These are phyloP conservation scores for Chalciporus piperatus DNA, from an alignment of 768 basidiomycete genomes.

Conservation along the genomic window DNA sequence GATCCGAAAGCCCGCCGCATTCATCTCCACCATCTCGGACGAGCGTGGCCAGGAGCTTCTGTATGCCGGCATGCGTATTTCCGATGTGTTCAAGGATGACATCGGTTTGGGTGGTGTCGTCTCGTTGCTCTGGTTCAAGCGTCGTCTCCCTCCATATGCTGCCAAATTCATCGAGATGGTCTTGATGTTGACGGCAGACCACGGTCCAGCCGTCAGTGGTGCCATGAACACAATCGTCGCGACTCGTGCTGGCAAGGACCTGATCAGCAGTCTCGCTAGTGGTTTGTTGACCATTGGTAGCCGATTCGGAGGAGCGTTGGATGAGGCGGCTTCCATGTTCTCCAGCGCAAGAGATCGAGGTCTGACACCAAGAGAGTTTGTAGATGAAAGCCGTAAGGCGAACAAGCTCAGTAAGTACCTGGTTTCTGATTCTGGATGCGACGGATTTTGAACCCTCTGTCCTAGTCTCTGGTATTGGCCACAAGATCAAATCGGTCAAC, in stretches of 20 bases:
- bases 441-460: conserved; percentile 3
- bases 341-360: conserved; percentile 87
- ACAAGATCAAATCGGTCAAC: conserved; percentile 99
- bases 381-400: conserved; percentile 87
- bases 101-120: conserved; percentile 98
- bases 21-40: conserved; percentile 99
- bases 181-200: conserved; percentile 97
- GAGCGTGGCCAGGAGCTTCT: conserved; percentile 98
- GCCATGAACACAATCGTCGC: conserved; percentile 99
- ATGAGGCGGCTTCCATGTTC: conserved; percentile 97
- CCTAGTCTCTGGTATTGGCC: conserved; percentile 92
- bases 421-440: background rate
- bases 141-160: conserved; percentile 86
- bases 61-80: conserved; percentile 98
- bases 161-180: conserved; percentile 99
- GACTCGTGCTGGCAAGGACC: conserved; percentile 97
- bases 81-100: conserved; percentile 97
- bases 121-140: conserved; percentile 96
- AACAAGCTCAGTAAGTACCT: conserved; percentile 82
- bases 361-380: conserved; percentile 96
- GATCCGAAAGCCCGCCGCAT: conserved; percentile 97
- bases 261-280: conserved; percentile 93
- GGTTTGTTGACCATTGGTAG: conserved; percentile 97
- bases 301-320: conserved; percentile 97
- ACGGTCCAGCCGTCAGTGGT: conserved; percentile 96